Evolutionary conservation across 1,284 basidiomycete species (phyloP), one percentile per base, ranked within the genome.

Genomic region (Fistulinella staudtii): DNA sequence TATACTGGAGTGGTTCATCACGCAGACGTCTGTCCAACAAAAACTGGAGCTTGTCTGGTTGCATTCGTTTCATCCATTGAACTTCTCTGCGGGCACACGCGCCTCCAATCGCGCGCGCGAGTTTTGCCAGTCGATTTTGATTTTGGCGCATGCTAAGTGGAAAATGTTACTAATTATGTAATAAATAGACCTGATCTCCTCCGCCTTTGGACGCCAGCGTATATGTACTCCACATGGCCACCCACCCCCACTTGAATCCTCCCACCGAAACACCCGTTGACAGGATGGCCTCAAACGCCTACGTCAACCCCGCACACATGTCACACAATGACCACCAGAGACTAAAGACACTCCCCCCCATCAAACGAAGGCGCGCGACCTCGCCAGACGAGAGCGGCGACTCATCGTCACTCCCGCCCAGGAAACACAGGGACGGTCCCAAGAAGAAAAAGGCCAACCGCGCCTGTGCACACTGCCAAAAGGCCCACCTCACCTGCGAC

Each of bases 401-500:
- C 48, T 68, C 71, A 3, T 58, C 70, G 46, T 65, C 68, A 30
- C 66, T 61, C 41, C 70, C 63, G 41, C 62, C 58, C 18, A 72
- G 70, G 53, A 79, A 75, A 56, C 74, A 76, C 45, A 74, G 82
- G 58, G 84, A 87, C 44, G 79, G 80, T 3, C 82, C 84, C 20
- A 89, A 89, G 75, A 91, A 91, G 77, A 93, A 93, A 74, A 93
- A 94, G 68, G 92, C 91, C 0, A 90, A 82, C 57, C 78, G 93
- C 35, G 95, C 95, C 27, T 99, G 95, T 63, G 83, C 89, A 49
- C 89, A 93, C 52, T 99, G 95, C 67, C 95, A 98, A 68, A 88
- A 88, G 63, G 92, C 92, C 1, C 95, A 99, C 68, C 74, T 99
- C 56, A 99, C 95, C 8, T 99, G 95, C 65, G 93, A 99, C 65